Evolutionary conservation across 1,284 basidiomycete genomes (phyloP).

Genomic region (Neonothopanus nambi): DNA sequence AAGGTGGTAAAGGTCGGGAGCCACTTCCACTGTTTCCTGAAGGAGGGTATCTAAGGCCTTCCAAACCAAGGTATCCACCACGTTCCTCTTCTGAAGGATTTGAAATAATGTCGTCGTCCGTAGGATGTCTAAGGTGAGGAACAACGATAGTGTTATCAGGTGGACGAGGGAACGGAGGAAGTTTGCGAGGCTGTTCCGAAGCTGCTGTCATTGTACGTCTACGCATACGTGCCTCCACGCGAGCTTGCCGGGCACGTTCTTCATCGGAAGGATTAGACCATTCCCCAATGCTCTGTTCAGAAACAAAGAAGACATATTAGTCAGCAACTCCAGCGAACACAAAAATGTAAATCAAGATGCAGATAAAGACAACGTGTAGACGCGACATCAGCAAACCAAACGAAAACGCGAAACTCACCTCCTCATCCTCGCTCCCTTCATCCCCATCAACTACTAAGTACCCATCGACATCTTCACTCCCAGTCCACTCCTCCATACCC

Average conservation of each 20-base stretch:
- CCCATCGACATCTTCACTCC: conserved; percentile 63
- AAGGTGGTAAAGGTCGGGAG: conserved; percentile 47
- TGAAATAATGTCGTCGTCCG: conserved; percentile 67
- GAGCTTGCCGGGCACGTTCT: conserved; percentile 69
- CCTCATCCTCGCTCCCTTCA: conserved; percentile 44
- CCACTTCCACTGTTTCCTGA: conserved; percentile 16
- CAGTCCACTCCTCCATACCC: conserved; percentile 74
- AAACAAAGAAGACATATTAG: conserved; percentile 1
- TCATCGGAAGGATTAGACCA: conserved; percentile 89
- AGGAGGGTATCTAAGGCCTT: conserved; percentile 29
- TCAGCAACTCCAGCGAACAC: neutral
- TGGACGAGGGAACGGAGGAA: conserved; percentile 78
- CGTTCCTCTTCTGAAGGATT: conserved; percentile 79
- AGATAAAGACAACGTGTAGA: conserved; percentile 19
- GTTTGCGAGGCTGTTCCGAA: conserved; percentile 53
- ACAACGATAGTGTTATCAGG: conserved; percentile 50
- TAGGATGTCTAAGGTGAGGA: conserved; percentile 24
- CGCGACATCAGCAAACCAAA: neutral
- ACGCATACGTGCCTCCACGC: conserved; percentile 59
- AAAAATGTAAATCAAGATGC: neutral
- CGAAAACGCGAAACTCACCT: conserved; percentile 4
- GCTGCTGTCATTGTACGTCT: conserved; percentile 26
- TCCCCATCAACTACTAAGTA: conserved; percentile 46
- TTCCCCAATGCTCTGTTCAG: conserved; percentile 71
- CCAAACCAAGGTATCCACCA: conserved; percentile 46